phyloP scores from a whole-genome alignment of 441 rosid species.

The Mallotus repandus region DNA sequence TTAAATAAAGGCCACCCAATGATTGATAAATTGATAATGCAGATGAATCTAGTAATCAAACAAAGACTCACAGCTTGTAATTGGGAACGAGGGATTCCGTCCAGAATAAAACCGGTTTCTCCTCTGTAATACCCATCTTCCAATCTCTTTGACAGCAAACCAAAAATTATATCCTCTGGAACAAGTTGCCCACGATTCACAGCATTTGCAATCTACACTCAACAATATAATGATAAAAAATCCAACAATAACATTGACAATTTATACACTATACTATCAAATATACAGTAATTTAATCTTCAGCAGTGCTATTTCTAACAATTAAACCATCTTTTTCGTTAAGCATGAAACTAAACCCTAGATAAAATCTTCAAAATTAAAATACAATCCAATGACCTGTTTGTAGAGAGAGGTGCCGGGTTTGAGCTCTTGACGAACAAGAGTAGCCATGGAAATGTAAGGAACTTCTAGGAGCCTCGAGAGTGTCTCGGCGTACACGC shows the following conservation, averaged over 20 bases:
- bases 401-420: conserved; percentile 35
- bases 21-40: not conserved
- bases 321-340: too few relatives aligned
- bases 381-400: conserved; percentile 17
- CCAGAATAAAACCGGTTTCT: conserved; percentile 53
- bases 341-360: not conserved
- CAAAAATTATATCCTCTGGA: conserved; percentile 48
- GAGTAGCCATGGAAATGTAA: conserved; percentile 48
- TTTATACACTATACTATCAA: too few relatives aligned
- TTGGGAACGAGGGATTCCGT: conserved; percentile 46
- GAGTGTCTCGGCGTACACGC: conserved; percentile 40
- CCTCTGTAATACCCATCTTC: conserved; percentile 50
- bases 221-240: not conserved
- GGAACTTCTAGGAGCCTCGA: conserved; percentile 51
- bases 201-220: conserved; percentile 42
- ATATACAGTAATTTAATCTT: too few relatives aligned
- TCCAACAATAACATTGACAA: not conserved
- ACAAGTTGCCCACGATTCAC: conserved; percentile 45
- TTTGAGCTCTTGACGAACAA: conserved; percentile 52
- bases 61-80: conserved; percentile 47
- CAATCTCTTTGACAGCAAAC: conserved; percentile 45
- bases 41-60: too few relatives aligned
- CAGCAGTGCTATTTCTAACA: too few relatives aligned
- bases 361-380: too few relatives aligned
- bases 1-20: not conserved